Conservation (phyloP, 75 land plant species). For the Pinus tabuliformis region DNA sequence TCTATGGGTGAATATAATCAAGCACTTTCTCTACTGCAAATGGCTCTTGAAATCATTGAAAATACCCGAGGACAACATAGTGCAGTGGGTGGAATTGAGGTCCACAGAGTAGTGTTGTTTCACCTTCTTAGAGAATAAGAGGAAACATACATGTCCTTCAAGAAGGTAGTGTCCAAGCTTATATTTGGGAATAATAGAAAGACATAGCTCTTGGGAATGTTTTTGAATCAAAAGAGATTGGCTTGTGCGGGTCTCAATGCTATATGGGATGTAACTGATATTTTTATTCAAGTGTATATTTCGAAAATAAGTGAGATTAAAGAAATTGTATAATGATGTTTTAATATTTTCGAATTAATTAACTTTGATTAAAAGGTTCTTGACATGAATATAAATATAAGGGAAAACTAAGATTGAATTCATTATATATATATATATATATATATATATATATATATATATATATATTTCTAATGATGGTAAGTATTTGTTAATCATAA, state of each 20-base stretch:
- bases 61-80: constrained; percentile 30
- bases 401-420: too few species aligned
- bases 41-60: constrained; percentile 24
- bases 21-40: constrained; percentile 24
- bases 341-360: too few species aligned
- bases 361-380: too few species aligned
- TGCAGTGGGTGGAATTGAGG: constrained; percentile 33
- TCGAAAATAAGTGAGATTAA: too few species aligned
- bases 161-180: constrained; percentile 23
- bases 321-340: too few species aligned
- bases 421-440: too few species aligned
- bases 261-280: constrained; percentile 23
- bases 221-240: constrained; percentile 38
- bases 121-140: constrained; percentile 16
- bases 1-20: constrained; percentile 27
- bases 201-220: constrained; percentile 17
- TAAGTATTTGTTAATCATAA: too few species aligned
- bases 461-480: too few species aligned
- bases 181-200: constrained; percentile 12
- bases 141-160: constrained; percentile 21
- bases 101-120: constrained; percentile 40
- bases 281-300: too few species aligned
- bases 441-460: too few species aligned
- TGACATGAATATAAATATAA: too few species aligned
- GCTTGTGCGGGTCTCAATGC: constrained; percentile 31